A percentile compares a stretch with the other conserved stretches of the same genome.
Conservation (phyloP, 306 rosid genomes). For the Ormosia emarginata region DNA sequence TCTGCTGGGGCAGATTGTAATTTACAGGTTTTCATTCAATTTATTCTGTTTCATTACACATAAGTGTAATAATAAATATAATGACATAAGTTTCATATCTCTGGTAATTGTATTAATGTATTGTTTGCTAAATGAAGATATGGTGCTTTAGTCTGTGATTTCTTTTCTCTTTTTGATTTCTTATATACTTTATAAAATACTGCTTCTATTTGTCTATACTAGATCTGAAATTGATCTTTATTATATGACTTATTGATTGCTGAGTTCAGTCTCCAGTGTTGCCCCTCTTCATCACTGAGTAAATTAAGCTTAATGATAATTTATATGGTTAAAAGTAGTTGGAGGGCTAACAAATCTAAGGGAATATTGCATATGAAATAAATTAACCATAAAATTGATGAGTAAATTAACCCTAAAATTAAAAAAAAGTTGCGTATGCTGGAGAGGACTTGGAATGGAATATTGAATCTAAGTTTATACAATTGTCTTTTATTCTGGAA, state of each 20-base stretch:
- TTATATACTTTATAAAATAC: background rate
- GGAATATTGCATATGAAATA: background rate
- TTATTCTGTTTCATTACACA: conserved; percentile 3
- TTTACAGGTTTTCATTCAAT: conserved; percentile 67
- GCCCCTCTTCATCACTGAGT: conserved; percentile 7
- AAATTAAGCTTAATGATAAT: background rate
- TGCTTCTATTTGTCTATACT: background rate
- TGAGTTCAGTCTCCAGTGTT: background rate
- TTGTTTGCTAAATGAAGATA: background rate
- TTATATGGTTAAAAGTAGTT: background rate
- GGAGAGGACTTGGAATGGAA: conserved; percentile 1
- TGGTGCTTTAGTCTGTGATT: background rate
- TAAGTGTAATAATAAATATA: background rate
- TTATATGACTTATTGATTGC: background rate
- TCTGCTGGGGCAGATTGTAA: conserved; percentile 86
- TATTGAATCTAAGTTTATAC: background rate
- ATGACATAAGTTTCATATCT: background rate
- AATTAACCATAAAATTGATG: too few relatives aligned
- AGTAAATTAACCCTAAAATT: background rate
- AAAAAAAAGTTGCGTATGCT: background rate
- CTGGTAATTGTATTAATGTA: background rate
- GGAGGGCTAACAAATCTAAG: background rate
- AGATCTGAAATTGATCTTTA: background rate
- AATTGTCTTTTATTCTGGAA: background rate
- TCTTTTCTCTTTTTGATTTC: background rate